Evolutionary conservation across 352 stramenopile genomes (phyloP).

Genomic region (Phytopythium ostracodes): DNA sequence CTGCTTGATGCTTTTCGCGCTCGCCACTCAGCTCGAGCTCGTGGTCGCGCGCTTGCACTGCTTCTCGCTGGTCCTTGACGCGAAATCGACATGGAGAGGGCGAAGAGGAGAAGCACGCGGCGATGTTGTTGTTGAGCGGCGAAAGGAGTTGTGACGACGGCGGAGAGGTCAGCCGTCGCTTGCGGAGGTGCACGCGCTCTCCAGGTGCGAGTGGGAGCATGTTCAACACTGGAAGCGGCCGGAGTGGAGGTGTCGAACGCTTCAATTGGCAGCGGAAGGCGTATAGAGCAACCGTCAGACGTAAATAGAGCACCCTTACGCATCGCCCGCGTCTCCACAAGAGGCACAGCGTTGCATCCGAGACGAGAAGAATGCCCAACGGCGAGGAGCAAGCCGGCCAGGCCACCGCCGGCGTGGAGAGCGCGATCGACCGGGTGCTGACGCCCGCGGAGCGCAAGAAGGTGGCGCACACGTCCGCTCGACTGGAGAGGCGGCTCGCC

Average conservation of each 20-base stretch:
- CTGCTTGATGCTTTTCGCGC: slow-evolving; percentile 27
- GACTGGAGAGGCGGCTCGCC: slow-evolving; percentile 25
- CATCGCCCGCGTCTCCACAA: background rate
- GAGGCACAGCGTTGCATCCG: background rate
- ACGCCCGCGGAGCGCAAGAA: slow-evolving; percentile 32
- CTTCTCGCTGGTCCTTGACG: slow-evolving; percentile 40
- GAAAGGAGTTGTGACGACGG: slow-evolving; percentile 7
- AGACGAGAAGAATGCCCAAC: background rate
- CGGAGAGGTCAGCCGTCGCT: slow-evolving; percentile 22
- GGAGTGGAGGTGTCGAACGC: background rate
- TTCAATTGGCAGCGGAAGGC: background rate
- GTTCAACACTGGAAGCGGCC: background rate
- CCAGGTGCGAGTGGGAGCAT: background rate
- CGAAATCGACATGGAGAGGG: slow-evolving; percentile 6
- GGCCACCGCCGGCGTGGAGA: slow-evolving; percentile 10
- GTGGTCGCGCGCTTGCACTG: slow-evolving; percentile 13
- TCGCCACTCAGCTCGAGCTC: slow-evolving; percentile 16
- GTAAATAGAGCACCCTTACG: background rate
- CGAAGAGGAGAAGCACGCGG: background rate
- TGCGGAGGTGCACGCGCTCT: slow-evolving; percentile 8
- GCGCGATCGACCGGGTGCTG: slow-evolving; percentile 31
- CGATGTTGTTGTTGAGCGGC: background rate
- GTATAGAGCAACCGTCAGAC: background rate
- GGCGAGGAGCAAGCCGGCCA: slow-evolving; percentile 1
- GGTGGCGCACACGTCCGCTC: slow-evolving; percentile 21